Base-by-base conservation (phyloP, 805 yeast genomes). In the Wickerhamiella kurtzmanii region DNA sequence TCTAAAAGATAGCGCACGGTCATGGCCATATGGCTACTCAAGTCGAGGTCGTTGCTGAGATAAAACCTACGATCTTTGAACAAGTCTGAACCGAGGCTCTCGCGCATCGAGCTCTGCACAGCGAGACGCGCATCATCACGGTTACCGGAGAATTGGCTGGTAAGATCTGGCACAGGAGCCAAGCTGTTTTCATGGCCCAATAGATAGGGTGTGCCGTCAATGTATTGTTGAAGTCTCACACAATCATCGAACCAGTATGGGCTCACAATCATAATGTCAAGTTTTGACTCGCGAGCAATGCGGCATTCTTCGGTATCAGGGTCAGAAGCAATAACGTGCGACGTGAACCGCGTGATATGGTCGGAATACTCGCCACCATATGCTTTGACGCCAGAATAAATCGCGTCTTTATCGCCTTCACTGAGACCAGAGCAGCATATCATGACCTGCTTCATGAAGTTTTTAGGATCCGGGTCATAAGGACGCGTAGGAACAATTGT, bases 171-270 rank as follows among this genome's bases (percentile, higher is more conserved):
- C 19, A 21, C 25, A 35, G 44, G 49, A 6, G n/a, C 6, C 9
- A 20, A 15, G 18, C 19, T 2, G 22, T 38, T 46, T 1, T 66
- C 61, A 37, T 60, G 61, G 37, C 71, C 68, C n/a, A 80, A 60
- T 16, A 72, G 53, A 57, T 80, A 83, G 1, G 73, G 72, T 0
- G 58, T 49, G 45, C 76, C 88, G 45, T 73, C 74, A 9, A 81
- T 60, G 44, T 64, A 69, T 41, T 68, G 60, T 22, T 77, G 69
- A 36, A 70, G 59, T 46, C 72, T 75, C 50, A 83, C 66, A 57
- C 88, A 80, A 49, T 75, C 82, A 44, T 79, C 79, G 13, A 88
- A 63, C 96, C 95, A 89, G 18, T 77, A 75, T 0, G 95, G 94
- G 2, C 73, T 67, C 2, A 88, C 92, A n/a, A 64, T 50, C 43